Evolutionary conservation across 2,329 filamentous ascomycete species (phyloP).

Genomic region (Escovopsis sp.): DNA sequence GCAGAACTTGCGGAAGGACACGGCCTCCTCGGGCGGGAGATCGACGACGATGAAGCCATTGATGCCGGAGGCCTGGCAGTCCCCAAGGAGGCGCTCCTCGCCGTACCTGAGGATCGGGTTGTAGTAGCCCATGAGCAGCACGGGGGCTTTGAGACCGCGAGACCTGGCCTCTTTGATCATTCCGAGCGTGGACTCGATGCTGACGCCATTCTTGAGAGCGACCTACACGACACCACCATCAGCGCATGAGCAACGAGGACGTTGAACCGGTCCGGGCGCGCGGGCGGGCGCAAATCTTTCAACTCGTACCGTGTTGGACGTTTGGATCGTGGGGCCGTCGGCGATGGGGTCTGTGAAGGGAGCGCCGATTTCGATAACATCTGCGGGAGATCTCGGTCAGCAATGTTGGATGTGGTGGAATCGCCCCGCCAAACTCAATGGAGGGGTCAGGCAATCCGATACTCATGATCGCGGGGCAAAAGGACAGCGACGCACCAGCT

Average conservation of each 20-base stretch:
- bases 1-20: constrained; percentile 80
- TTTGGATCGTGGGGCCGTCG: constrained; percentile 94
- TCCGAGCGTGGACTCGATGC: constrained; percentile 60
- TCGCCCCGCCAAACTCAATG: not conserved
- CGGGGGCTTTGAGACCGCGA: constrained; percentile 63
- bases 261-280: no score
- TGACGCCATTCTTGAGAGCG: constrained; percentile 80
- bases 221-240: constrained; percentile 22
- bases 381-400: constrained; percentile 20
- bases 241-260: not conserved
- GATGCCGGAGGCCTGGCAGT: constrained; percentile 71
- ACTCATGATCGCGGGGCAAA: not conserved
- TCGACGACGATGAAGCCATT: constrained; percentile 98
- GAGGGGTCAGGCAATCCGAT: not conserved
- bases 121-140: constrained; percentile 98
- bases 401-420: not conserved
- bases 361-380: constrained; percentile 88
- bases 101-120: constrained; percentile 92
- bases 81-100: constrained; percentile 73
- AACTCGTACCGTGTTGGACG: constrained; percentile 62
- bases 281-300: not conserved
- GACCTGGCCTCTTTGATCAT: constrained; percentile 72
- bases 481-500: constrained; percentile 43
- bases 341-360: constrained; percentile 98
- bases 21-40: constrained; percentile 85